Evolutionary conservation across 495 filamentous ascomycete genomes (phyloP).

Genomic region (Neurospora sp.): DNA sequence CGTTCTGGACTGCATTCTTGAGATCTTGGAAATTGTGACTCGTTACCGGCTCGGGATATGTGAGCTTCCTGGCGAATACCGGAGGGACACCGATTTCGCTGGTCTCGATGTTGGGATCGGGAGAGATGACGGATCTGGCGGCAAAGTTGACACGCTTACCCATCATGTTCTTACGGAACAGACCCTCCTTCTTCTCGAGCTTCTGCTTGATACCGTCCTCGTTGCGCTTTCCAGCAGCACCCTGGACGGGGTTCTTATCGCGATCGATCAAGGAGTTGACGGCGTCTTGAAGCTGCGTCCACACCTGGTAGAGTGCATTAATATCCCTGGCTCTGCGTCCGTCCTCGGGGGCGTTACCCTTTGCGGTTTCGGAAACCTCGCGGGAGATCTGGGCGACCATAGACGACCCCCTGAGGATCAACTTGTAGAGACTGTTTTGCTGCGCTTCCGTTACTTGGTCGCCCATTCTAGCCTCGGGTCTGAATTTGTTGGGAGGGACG

Average conservation of each 20-base stretch:
- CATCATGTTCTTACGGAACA: conserved; percentile 99
- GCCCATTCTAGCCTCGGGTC: conserved; percentile 76
- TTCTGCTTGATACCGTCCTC: conserved; percentile 93
- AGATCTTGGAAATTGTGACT: conserved; percentile 93
- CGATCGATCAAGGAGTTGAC: conserved; percentile 88
- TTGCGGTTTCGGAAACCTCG: conserved; percentile 42
- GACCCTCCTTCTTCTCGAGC: conserved; percentile 95
- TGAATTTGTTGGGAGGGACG: conserved; percentile 84
- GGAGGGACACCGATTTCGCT: conserved; percentile 97
- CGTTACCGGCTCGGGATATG: conserved; percentile 94
- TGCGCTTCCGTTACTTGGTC: conserved; percentile 72
- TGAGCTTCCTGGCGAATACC: conserved; percentile 92
- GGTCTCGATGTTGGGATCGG: conserved; percentile 96
- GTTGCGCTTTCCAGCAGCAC: conserved; percentile 55
- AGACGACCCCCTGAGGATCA: conserved; percentile 62
- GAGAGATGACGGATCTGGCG: conserved; percentile 94
- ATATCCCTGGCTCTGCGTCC: conserved; percentile 28
- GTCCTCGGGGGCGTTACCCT: conserved; percentile 33
- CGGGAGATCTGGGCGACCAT: conserved; percentile 64
- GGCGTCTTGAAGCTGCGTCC: conserved; percentile 71
- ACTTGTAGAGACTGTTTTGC: conserved; percentile 76
- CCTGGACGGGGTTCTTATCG: conserved; percentile 70
- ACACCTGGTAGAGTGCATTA: conserved; percentile 42
- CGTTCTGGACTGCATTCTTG: conserved; percentile 94
- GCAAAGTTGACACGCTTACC: conserved; percentile 99